These are phyloP conservation scores for Stephania japonica DNA, from an alignment of 164 flowering plant species.

Conservation along the genomic window DNA sequence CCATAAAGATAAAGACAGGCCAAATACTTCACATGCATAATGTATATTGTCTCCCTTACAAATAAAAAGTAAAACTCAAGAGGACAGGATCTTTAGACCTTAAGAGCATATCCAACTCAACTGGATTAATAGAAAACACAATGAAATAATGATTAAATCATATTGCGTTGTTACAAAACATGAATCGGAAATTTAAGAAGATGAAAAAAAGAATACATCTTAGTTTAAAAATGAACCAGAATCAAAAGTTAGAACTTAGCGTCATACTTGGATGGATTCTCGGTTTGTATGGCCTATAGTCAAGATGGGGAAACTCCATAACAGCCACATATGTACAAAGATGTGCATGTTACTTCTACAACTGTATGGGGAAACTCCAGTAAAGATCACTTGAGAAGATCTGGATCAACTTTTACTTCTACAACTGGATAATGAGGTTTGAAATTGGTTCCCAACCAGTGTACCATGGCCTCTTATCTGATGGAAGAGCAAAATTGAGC, in stretches of 20 bases:
- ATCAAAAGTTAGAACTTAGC: too few species aligned
- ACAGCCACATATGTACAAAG: not conserved
- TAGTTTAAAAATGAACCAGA: too few species aligned
- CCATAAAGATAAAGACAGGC: not conserved
- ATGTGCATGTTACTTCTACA: not conserved
- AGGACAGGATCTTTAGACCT: not conserved
- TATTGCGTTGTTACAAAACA: not conserved
- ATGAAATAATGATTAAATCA: not conserved
- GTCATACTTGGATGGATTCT: not conserved
- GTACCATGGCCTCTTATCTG: constrained; percentile 83
- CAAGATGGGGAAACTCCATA: not conserved
- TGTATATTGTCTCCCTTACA: too few species aligned
- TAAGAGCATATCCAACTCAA: not conserved
- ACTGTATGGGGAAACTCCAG: not conserved
- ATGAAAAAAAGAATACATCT: not conserved
- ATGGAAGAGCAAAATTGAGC: constrained; percentile 74
- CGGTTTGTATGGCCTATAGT: not conserved
- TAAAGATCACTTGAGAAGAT: not conserved
- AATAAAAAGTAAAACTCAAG: not conserved
- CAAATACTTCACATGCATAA: not conserved
- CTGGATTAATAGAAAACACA: not conserved
- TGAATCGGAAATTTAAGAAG: not conserved
- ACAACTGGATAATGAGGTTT: constrained; percentile 70
- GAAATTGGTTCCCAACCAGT: constrained; percentile 87
- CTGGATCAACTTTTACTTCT: constrained; percentile 4